Conservation (phyloP, 768 basidiomycete genomes). For the Mycena rosella region DNA sequence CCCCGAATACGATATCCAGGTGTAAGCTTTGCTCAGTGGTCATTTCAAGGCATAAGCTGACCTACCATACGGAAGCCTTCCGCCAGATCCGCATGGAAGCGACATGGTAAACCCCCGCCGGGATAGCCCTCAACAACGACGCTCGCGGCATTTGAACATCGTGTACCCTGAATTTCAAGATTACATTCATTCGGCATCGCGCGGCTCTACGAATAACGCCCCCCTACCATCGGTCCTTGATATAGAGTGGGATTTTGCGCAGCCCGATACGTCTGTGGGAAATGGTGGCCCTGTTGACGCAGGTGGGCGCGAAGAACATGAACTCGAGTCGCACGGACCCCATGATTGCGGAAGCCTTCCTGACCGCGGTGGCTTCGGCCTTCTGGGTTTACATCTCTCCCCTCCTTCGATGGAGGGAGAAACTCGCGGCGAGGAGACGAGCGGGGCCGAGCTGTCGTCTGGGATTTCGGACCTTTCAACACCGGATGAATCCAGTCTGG, state of each 20-base stretch:
- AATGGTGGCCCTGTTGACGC: no score
- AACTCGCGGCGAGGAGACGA: not conserved
- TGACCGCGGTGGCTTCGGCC: not conserved
- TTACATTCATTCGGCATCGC: slow-evolving; percentile 7
- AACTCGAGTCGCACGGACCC: not conserved
- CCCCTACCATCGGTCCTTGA: not conserved
- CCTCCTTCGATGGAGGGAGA: not conserved
- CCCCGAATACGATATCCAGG: slow-evolving; percentile 28
- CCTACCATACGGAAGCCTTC: slow-evolving; percentile 1
- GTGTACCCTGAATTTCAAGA: slow-evolving; percentile 25
- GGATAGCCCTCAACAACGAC: slow-evolving; percentile 21
- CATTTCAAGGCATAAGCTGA: not conserved
- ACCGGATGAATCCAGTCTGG: not conserved
- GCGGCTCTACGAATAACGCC: not conserved
- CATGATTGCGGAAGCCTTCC: not conserved
- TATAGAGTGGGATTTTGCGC: slow-evolving; percentile 22
- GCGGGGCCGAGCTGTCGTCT: not conserved
- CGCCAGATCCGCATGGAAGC: not conserved
- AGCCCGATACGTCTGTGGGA: not conserved
- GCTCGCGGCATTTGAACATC: slow-evolving; percentile 9
- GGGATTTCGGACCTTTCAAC: not conserved
- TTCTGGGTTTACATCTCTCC: not conserved
- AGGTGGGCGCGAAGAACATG: not conserved
- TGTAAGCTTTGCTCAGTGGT: slow-evolving; percentile 1
- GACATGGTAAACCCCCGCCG: not conserved